Evolutionary conservation across 163 green algal species (phyloP).

Genomic region (Prototheca wickerhamii): DNA sequence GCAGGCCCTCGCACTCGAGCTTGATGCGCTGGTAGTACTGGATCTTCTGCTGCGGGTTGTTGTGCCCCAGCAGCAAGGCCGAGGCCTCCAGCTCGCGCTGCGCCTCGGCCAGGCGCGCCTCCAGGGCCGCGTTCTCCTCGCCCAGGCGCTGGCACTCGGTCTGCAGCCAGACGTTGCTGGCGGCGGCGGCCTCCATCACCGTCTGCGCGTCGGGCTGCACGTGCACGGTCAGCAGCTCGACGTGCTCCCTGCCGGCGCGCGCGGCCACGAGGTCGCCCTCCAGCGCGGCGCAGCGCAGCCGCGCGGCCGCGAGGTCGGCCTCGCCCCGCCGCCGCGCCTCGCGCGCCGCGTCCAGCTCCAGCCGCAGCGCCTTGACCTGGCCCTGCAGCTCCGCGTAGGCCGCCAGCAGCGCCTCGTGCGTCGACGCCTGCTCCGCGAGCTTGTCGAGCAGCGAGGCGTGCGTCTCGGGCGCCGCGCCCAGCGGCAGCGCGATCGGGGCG

Average conservation of each 20-base stretch:
- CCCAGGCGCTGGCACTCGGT: conserved; percentile 2
- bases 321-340: background rate
- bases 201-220: background rate
- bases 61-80: background rate
- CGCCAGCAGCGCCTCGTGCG: background rate
- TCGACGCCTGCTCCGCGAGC: background rate
- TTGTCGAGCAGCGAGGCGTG: background rate
- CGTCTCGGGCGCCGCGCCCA: background rate
- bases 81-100: background rate
- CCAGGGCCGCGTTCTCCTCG: conserved; percentile 7
- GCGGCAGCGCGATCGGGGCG: background rate
- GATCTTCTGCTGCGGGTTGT: conserved; percentile 8
- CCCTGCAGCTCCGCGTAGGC: background rate
- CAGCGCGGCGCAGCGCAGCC: background rate
- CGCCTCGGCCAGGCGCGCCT: background rate
- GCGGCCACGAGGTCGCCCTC: background rate
- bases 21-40: conserved; percentile 15
- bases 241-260: background rate
- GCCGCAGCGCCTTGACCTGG: conserved; percentile 3
- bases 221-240: background rate
- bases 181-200: background rate
- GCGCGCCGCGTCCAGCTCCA: conserved; percentile 2
- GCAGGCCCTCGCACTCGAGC: conserved; percentile 6
- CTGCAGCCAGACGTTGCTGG: background rate
- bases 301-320: background rate